A percentile compares a stretch with the other conserved stretches of the same genome.
Evolutionary conservation across 768 basidiomycete species (phyloP).

Genomic region (Gymnopilus dilepis): DNA sequence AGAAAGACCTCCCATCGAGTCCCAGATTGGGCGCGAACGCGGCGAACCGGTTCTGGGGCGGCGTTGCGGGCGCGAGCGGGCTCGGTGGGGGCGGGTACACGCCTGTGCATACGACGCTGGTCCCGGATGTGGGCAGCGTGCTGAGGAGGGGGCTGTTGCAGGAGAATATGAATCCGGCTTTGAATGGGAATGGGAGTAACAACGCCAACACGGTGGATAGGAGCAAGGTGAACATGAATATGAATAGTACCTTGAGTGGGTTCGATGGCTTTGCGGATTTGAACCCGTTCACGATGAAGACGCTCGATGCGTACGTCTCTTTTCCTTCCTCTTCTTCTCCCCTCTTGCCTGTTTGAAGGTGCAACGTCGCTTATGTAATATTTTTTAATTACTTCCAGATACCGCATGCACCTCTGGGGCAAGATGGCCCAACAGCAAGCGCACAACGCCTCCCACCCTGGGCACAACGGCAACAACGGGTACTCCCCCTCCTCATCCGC

Average conservation of each 20-base stretch:
- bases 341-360: too few relatives aligned
- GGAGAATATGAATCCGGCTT: conserved; percentile 80
- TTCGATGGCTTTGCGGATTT: conserved; percentile 83
- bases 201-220: conserved; percentile 20
- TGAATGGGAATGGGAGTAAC: conserved; percentile 47
- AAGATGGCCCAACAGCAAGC: conserved; percentile 78
- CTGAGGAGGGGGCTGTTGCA: conserved; percentile 45
- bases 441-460: conserved; percentile 44
- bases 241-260: conserved; percentile 35
- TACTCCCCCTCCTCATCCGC: conserved; percentile 11
- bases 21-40: conserved; percentile 59
- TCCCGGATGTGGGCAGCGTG: conserved; percentile 62
- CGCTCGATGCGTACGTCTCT: conserved; percentile 72
- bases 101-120: conserved; percentile 82
- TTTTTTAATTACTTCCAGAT: conserved; percentile 40
- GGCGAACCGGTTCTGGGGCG: conserved; percentile 78
- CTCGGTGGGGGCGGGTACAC: conserved; percentile 67
- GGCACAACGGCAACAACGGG: conserved; percentile 26
- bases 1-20: conserved; percentile 76
- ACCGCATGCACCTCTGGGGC: conserved; percentile 92
- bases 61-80: conserved; percentile 36
- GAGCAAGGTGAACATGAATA: background rate
- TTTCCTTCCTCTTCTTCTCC: conserved; percentile 10
- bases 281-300: conserved; percentile 89
- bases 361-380: conserved; percentile 11